A percentile compares a stretch with the other conserved stretches of the same genome.
phyloP scores from a whole-genome alignment of 371 early-diverging fungal species.

The Mucor lusitanicus region DNA sequence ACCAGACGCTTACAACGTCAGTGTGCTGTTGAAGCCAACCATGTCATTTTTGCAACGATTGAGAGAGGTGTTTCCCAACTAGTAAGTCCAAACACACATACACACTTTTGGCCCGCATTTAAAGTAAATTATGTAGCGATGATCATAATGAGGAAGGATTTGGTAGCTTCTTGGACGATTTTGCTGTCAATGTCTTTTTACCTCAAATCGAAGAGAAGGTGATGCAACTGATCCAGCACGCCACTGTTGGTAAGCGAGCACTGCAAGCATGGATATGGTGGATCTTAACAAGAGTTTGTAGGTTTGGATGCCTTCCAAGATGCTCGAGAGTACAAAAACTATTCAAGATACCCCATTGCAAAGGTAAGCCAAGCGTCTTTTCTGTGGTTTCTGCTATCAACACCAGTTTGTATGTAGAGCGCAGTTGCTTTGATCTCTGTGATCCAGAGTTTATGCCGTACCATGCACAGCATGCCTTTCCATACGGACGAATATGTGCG shows the following conservation, averaged over 20 bases:
- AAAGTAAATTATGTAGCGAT: constrained; percentile 24
- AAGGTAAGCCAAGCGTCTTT: constrained; percentile 30
- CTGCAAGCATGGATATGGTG: too few relatives aligned
- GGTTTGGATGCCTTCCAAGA: constrained; percentile 59
- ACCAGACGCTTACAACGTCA: constrained; percentile 74
- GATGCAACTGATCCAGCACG: constrained; percentile 64
- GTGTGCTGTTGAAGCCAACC: constrained; percentile 71
- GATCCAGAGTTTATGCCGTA: constrained; percentile 69
- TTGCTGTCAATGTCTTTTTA: constrained; percentile 73
- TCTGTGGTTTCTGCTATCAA: too few relatives aligned
- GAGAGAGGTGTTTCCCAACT: constrained; percentile 54
- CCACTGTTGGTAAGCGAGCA: constrained; percentile 59
- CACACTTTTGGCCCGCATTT: neutral
- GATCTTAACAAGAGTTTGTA: constrained; percentile 3
- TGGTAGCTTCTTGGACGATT: constrained; percentile 77
- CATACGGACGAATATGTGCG: constrained; percentile 79
- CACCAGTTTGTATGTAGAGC: constrained; percentile 43
- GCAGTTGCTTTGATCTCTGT: constrained; percentile 62
- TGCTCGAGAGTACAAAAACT: constrained; percentile 50
- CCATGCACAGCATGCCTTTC: constrained; percentile 73
- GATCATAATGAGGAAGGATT: constrained; percentile 60
- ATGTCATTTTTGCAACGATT: constrained; percentile 62
- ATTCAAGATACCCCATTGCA: constrained; percentile 52
- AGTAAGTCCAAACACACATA: constrained; percentile 56
- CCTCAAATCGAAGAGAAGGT: constrained; percentile 77